Conservation (phyloP, 495 filamentous ascomycete genomes). For the Penicillium psychrofluorescens region DNA sequence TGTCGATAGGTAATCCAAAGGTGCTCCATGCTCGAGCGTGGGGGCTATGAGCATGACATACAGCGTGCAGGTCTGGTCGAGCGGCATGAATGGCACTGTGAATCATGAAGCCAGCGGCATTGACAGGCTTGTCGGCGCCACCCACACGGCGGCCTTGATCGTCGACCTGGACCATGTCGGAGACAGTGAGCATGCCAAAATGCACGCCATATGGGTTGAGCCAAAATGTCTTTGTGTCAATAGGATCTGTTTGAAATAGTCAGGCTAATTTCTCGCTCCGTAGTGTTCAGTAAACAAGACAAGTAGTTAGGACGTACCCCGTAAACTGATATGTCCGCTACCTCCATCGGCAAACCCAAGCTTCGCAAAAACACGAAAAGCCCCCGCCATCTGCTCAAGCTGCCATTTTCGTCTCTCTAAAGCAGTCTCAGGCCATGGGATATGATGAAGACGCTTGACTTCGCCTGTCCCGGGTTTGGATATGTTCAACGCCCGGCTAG, state of each 20-base stretch:
- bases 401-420: too few relatives aligned
- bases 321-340: too few relatives aligned
- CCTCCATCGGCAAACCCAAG: too few relatives aligned
- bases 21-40: slow-evolving; percentile 21
- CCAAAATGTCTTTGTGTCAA: slow-evolving; percentile 20
- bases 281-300: too few relatives aligned
- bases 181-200: slow-evolving; percentile 25
- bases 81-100: slow-evolving; percentile 31
- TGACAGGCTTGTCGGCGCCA: slow-evolving; percentile 33
- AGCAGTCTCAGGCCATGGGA: too few relatives aligned
- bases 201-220: slow-evolving; percentile 43
- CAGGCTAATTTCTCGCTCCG: too few relatives aligned
- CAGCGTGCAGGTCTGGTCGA: slow-evolving; percentile 29
- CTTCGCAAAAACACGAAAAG: too few relatives aligned
- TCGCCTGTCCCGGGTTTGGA: too few relatives aligned
- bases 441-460: too few relatives aligned
- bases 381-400: too few relatives aligned
- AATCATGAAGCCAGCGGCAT: slow-evolving; percentile 56
- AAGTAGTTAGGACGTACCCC: too few relatives aligned
- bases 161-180: slow-evolving; percentile 33
- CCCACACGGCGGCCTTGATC: slow-evolving; percentile 28
- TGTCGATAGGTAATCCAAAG: slow-evolving; percentile 28
- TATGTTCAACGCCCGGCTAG: too few relatives aligned
- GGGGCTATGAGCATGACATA: slow-evolving; percentile 28
- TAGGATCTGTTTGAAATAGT: slow-evolving; percentile 1